Evolutionary conservation across 768 basidiomycete genomes (phyloP).

Genomic region (Baorangia bicolor): DNA sequence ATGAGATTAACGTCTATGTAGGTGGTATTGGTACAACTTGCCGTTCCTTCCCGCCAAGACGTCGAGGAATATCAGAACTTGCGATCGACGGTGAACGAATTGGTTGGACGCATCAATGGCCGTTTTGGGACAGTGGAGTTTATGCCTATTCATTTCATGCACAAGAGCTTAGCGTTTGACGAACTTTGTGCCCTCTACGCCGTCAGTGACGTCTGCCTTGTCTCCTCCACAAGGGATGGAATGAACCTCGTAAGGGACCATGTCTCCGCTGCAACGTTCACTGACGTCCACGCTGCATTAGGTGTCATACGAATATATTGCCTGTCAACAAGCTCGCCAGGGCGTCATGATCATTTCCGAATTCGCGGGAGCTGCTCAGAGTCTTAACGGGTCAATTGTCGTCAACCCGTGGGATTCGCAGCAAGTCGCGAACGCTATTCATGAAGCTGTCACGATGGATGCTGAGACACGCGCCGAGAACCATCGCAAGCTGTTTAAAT

Average conservation of each 20-base stretch:
- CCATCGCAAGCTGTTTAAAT: constrained; percentile 94
- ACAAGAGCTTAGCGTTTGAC: constrained; percentile 89
- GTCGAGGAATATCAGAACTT: constrained; percentile 99
- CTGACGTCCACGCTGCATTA: constrained; percentile 32
- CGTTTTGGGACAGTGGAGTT: constrained; percentile 99
- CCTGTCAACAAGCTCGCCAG: constrained; percentile 88
- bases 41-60: constrained; percentile 96
- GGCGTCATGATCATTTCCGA: constrained; percentile 98
- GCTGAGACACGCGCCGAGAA: constrained; percentile 82
- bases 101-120: constrained; percentile 98
- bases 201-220: constrained; percentile 92
- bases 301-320: constrained; percentile 99
- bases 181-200: constrained; percentile 98
- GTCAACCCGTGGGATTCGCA: constrained; percentile 99
- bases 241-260: constrained; percentile 86
- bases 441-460: constrained; percentile 91
- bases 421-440: constrained; percentile 95
- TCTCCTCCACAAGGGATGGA: constrained; percentile 93
- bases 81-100: constrained; percentile 92
- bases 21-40: constrained; percentile 96
- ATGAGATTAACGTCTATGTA: constrained; percentile 27
- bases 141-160: constrained; percentile 99
- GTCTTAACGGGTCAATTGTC: constrained; percentile 91
- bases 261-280: constrained; percentile 3
- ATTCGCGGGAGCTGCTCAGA: constrained; percentile 97